Base-by-base conservation (phyloP, 441 rosid species). In the Populus hybrid region DNA sequence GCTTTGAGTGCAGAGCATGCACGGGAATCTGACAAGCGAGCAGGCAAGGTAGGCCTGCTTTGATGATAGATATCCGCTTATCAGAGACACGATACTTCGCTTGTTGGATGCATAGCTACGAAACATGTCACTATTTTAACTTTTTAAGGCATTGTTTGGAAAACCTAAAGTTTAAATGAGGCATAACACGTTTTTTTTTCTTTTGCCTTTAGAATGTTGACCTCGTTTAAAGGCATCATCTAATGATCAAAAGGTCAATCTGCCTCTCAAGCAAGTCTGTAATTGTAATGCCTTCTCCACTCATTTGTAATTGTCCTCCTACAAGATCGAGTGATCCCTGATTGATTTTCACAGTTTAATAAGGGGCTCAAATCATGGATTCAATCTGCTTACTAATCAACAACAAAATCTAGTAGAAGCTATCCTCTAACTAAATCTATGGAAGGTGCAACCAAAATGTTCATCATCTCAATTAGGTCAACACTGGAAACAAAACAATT, bases 61-160 rank as follows among this genome's bases (percentile, higher is more conserved):
- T 74, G 80, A 23, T 42, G 35, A 5, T 28, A 2, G 4, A 28
- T 28, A 8, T 28, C 7, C 3, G 69, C 36, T 75, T 28, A 67
- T 67, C 3, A 21, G 16, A 65, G 73, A 63, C 16, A 65, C 10
- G 61, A 77, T 74, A 61, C 78, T 67, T 77, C 67, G 77, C 83
- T 77, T 75, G 57, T 40, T 34, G 16, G 36, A 50, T 69, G 57
- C 16, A 20, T 57, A 11, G 67, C 26, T 42, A n/a, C 4, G 9
- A 63, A 32, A 42, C n/a, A 18, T 20, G 6, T n/a, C 18, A 26
- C 32, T 46, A 38, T 20, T 30, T 26, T 32, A 32, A 32, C 34
- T 32, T 32, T 32, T 32, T 26, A 35, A 8, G 67, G 18, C 36
- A 66, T 1, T n/a, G 14, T 23, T 46, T 46, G 12, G 57, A 11